These are phyloP conservation scores for Brasenia schreberi DNA, from an alignment of 164 flowering plant genomes.

Conservation along the genomic window DNA sequence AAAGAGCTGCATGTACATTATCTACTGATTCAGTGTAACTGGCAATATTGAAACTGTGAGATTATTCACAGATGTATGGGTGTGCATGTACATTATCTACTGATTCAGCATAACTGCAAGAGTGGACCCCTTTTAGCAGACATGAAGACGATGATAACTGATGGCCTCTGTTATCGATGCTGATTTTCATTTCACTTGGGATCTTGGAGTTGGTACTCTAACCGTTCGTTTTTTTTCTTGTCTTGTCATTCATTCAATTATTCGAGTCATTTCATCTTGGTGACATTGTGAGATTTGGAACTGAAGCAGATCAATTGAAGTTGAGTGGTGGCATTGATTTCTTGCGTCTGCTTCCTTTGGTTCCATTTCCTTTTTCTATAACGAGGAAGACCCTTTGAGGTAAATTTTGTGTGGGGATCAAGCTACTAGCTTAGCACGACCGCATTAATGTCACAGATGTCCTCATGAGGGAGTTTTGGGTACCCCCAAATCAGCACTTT, in stretches of 20 bases:
- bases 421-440: no score
- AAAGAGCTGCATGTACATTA: background rate
- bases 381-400: no score
- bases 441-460: no score
- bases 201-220: background rate
- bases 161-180: background rate
- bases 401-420: no score
- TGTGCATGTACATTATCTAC: background rate
- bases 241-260: no score
- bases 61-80: background rate
- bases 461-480: no score
- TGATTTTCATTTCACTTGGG: background rate
- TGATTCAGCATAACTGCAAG: background rate
- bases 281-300: background rate
- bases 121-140: background rate
- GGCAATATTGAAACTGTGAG: background rate
- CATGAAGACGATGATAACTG: background rate
- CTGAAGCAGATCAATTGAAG: background rate
- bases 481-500: no score
- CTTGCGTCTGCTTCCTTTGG: background rate
- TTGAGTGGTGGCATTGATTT: background rate
- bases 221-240: background rate
- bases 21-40: background rate
- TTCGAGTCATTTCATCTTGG: background rate
- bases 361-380: background rate